Base-by-base conservation (phyloP, 371 early-diverging fungal species). In the Circinella minor region DNA sequence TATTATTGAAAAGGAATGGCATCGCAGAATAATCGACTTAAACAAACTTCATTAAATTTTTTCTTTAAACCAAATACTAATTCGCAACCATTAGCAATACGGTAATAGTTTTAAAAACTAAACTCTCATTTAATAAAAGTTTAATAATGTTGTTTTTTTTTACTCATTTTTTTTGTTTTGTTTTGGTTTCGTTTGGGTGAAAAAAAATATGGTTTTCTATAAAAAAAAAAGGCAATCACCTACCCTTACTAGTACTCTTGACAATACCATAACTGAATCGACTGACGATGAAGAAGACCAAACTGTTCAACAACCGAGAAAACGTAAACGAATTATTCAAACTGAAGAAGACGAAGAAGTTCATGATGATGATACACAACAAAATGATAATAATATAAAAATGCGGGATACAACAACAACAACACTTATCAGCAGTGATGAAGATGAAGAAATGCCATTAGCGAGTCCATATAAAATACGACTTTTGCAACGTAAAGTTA, bases 1-100 rank as follows among this genome's bases (percentile, higher is more conserved):
- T 43, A 43, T 43, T 43, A 43, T 43, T 3, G 8, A 51, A 51
- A 51, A 0, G n/a, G 3, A 47, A 57, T 57, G 57, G 57, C 57
- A 27, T 57, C 57, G 5, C 57, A 27, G 8, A 47, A 15, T 17
- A 57, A 57, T 34, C 27, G 27, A 57, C 9, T 57, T 9, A 57
- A 57, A 34, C 57, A 57, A 57, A 57, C 57, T 10, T 57, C 57
- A n/a, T n/a, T 57, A 10, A 57, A 57, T 34, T 57, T 10, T n/a
- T 57, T 57, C n/a, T 57, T 57, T 14, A 57, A 34, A 1, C 27
- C 57, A 5, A 18, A 34, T 18, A 10, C 57, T 10, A 57, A 57
- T 34, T 57, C 27, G 4, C 57, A 20, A 10, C 6, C 57, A n/a
- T 34, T 27, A 34, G 0, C 57, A 4, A 4, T n/a, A 51, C 51